A percentile compares a stretch with the other conserved stretches of the same genome.
These are phyloP conservation scores for Bjerkandera adusta DNA, from an alignment of 1,284 basidiomycete species.

Conservation along the genomic window DNA sequence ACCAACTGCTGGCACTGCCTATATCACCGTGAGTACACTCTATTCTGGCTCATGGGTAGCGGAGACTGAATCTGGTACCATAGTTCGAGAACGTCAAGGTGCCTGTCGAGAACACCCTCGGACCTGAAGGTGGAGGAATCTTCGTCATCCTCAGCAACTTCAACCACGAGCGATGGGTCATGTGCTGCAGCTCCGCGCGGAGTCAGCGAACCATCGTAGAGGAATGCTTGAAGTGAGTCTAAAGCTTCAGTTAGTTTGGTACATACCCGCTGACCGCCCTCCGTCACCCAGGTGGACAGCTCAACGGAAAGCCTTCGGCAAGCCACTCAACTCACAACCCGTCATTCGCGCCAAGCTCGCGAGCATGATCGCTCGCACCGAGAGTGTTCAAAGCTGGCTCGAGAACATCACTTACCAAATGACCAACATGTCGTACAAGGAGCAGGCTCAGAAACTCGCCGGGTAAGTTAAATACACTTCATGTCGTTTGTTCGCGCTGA, in stretches of 20 bases:
- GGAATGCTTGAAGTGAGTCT: conserved; percentile 62
- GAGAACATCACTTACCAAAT: conserved; percentile 92
- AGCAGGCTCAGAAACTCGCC: conserved; percentile 40
- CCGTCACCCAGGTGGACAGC: conserved; percentile 58
- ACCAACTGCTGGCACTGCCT: conserved; percentile 77
- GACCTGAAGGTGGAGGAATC: conserved; percentile 79
- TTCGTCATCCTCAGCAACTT: conserved; percentile 79
- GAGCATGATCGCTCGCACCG: conserved; percentile 80
- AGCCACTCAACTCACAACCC: conserved; percentile 79
- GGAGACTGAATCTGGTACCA: not conserved
- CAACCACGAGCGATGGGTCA: conserved; percentile 74
- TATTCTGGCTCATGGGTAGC: not conserved
- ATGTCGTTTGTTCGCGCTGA: not conserved
- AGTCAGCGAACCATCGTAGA: conserved; percentile 59
- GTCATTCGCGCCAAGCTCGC: conserved; percentile 86
- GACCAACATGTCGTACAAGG: conserved; percentile 72
- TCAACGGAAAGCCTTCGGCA: conserved; percentile 85
- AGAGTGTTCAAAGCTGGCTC: conserved; percentile 83
- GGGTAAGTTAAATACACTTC: conserved; percentile 26
- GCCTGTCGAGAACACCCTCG: conserved; percentile 84
- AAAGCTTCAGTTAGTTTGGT: not conserved
- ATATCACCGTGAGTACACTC: conserved; percentile 49
- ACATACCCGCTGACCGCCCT: conserved; percentile 6
- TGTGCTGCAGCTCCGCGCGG: conserved; percentile 62
- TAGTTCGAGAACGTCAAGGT: conserved; percentile 83